Evolutionary conservation across 371 early-diverging fungal species (phyloP), one percentile per base, ranked within the genome.

Genomic region (Mucor mucedo): DNA sequence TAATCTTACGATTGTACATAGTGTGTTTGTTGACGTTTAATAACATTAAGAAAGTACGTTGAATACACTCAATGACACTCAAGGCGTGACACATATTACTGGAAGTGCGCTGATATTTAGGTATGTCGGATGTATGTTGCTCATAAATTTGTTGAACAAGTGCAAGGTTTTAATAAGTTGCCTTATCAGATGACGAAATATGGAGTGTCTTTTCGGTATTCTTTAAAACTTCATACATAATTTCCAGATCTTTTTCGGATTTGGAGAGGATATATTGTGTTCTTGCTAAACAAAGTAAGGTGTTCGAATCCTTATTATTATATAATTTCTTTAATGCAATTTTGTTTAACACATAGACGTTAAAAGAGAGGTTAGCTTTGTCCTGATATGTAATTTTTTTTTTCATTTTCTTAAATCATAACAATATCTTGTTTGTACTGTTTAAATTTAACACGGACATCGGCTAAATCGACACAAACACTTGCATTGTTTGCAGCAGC

Each of bases 61-160:
- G 78, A 75, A 84, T 73, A 73, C 81, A 79, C 29, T 86, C 84
- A 4, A 93, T 64, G 5, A 84, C 87, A 3, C 66, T 62, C 11
- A 85, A 68, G 5, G 92, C 92, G 4, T 73, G 58, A 3, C 82
- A 74, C 52, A 95, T 78, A n/a, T 79, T 73, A 3, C 63, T 63
- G 0, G 87, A 72, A 0, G 82, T 78, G 38, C 91, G 82, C 59
- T 82, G 79, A 28, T 90, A 87, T 8, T 71, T 70, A 0, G 89
- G 70, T 39, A 85, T 83, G 32, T 94, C 94, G 16, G 90, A 84
- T 33, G 94, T 81, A 14, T 93, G 75, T 61, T 91, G 92, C 3
- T 92, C 93, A 52, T 88, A 90, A 6, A 90, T 85, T 68, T 95
- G 96, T 71, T 93, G 90, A 29, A 92, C 87, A 8, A 97, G 73